These are phyloP conservation scores for Scedosporium boydii DNA, from an alignment of 2,329 filamentous ascomycete genomes.

Conservation along the genomic window DNA sequence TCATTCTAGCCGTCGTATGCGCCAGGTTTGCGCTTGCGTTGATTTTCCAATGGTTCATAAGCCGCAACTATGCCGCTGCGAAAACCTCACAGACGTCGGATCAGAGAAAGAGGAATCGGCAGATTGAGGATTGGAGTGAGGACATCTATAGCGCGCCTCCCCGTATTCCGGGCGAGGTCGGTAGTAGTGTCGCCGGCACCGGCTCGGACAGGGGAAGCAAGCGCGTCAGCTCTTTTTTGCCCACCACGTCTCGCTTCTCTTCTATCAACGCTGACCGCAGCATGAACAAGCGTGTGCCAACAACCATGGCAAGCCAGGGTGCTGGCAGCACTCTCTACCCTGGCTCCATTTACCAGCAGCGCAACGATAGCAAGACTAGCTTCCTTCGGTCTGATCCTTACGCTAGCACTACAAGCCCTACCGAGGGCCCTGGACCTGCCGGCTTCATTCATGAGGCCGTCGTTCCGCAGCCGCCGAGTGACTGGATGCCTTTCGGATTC, in stretches of 20 bases:
- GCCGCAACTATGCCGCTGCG: conserved; percentile 70
- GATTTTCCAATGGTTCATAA: conserved; percentile 93
- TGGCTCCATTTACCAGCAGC: conserved; percentile 60
- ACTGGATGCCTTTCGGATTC: conserved; percentile 96
- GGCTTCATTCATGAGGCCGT: conserved; percentile 97
- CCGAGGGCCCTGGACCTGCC: conserved; percentile 69
- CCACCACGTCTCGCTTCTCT: conserved; percentile 90
- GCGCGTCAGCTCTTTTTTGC: conserved; percentile 74
- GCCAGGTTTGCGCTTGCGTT: conserved; percentile 84
- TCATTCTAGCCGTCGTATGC: conserved; percentile 83
- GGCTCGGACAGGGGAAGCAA: conserved; percentile 65
- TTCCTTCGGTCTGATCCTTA: conserved; percentile 54
- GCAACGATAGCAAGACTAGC: conserved; percentile 54
- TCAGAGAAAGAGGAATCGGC: conserved; percentile 74
- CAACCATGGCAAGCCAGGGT: conserved; percentile 90
- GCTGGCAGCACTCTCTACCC: conserved; percentile 65
- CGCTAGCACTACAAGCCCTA: conserved; percentile 39
- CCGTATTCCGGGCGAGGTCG: conserved; percentile 66
- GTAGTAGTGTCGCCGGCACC: conserved; percentile 47
- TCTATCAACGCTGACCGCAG: conserved; percentile 69
- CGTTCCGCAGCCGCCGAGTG: conserved; percentile 88
- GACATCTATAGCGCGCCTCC: conserved; percentile 92
- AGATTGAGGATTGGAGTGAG: conserved; percentile 97
- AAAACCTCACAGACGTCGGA: conserved; percentile 79
- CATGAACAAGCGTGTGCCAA: conserved; percentile 51